Evolutionary conservation across 2,329 filamentous ascomycete genomes (phyloP), one percentile per base, ranked within the genome.

Genomic region (Trichoderma atroviride): DNA sequence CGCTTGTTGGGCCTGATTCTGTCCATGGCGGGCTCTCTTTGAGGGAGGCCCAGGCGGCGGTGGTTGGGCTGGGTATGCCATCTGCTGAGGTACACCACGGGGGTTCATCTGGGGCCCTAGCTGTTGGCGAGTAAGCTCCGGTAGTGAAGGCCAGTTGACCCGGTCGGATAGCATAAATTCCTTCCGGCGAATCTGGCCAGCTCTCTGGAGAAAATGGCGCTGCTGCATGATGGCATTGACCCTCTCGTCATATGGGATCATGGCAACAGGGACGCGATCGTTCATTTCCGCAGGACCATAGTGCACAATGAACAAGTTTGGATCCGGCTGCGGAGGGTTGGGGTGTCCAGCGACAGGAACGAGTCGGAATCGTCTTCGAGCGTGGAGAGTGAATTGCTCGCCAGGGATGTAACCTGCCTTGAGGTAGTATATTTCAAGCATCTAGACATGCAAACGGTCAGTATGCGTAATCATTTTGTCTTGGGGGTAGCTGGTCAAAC

Each of bases 121-220:
- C 71, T 85, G 83, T 78, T 88, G 80, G 37, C 80, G 78, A 3
- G 79, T 80, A n/a, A 80, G 81, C 68, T 84, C 85, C 56, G 88
- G 88, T 70, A 98, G 91, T 29, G 90, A 89, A 4, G 96, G 95
- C 94, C 95, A 98, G 81, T 93, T 96, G 73, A 89, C 87, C 52
- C 93, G 89, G 80, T 98, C 96, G 61, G 92, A 89, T 24, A 98
- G 86, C 90, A 97, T 96, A 77, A 98, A 98, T 75, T 97, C 94
- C 77, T 97, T 97, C 74, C 93, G 91, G 69, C 91, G 87, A 56
- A 97, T 89, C 75, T 94, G 92, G 7, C 94, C 95, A 73, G 92
- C 91, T 67, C 85, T 86, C 80, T 91, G 89, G 81, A 84, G 92
- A 79, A 83, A 91, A 79, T 81, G 85, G 75, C 88, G 84, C 68